phyloP scores from a whole-genome alignment of 352 stramenopile species.

The Plasmopara viticola region DNA sequence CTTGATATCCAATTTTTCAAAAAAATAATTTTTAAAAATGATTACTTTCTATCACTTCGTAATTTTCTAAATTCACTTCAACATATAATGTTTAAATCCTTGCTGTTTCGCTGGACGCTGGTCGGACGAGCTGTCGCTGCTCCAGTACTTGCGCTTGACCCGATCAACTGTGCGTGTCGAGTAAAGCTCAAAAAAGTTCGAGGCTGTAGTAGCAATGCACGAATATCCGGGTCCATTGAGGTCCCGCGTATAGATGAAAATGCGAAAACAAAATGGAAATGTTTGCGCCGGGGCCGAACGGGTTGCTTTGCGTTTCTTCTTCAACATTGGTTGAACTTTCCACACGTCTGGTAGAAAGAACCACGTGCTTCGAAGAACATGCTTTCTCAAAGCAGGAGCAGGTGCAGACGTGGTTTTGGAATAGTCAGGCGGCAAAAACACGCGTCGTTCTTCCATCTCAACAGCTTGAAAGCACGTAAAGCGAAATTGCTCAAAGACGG shows the following conservation, averaged over 20 bases:
- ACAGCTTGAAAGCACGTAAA: slow-evolving; percentile 75
- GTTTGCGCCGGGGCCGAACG: slow-evolving; percentile 72
- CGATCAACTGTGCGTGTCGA: slow-evolving; percentile 80
- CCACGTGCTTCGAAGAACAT: slow-evolving; percentile 61
- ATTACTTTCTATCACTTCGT: slow-evolving; percentile 44
- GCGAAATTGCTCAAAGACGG: slow-evolving; percentile 67
- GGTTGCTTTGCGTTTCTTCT: slow-evolving; percentile 86
- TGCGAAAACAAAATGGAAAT: slow-evolving; percentile 82
- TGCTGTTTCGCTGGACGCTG: slow-evolving; percentile 24
- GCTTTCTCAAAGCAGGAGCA: slow-evolving; percentile 2
- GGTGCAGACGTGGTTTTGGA: too few relatives aligned
- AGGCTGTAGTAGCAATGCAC: slow-evolving; percentile 54
- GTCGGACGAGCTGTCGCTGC: slow-evolving; percentile 8
- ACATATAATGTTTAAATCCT: slow-evolving; percentile 33
- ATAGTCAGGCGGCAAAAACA: slow-evolving; percentile 14
- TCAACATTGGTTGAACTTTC: slow-evolving; percentile 85
- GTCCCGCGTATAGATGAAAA: slow-evolving; percentile 58
- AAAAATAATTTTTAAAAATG: slow-evolving; percentile 39
- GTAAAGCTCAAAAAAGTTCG: slow-evolving; percentile 80
- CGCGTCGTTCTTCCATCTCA: slow-evolving; percentile 69
- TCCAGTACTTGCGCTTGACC: slow-evolving; percentile 73
- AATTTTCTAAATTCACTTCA: slow-evolving; percentile 23
- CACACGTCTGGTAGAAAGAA: slow-evolving; percentile 84
- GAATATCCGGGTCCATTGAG: slow-evolving; percentile 22
- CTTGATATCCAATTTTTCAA: too few relatives aligned